Percentiles rank a stretch among this genome's conserved stretches.
Evolutionary conservation across 2,329 filamentous ascomycete genomes (phyloP).

Genomic region (Aspergillus ochraceus): DNA sequence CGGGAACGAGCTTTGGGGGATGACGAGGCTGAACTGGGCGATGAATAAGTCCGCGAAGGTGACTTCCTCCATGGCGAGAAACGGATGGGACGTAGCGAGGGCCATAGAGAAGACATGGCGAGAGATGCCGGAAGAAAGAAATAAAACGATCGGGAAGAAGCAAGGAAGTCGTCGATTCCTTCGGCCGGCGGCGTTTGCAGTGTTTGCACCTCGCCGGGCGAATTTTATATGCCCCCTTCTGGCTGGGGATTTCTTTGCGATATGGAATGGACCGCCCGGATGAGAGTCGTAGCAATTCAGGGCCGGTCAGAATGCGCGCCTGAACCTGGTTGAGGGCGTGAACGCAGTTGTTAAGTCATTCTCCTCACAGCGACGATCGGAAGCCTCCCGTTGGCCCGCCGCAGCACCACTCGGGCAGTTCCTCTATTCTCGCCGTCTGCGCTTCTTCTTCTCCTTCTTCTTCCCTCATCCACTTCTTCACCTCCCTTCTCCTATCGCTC

Average conservation of each 20-base stretch:
- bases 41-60: slow-evolving; percentile 16
- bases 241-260: not conserved
- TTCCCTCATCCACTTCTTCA: slow-evolving; percentile 21
- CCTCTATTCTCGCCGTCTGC: not conserved
- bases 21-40: too few species aligned
- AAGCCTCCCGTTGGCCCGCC: not conserved
- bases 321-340: not conserved
- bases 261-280: too few species aligned
- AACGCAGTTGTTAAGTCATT: not conserved
- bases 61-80: slow-evolving; percentile 12
- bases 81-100: slow-evolving; percentile 15
- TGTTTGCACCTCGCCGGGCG: not conserved
- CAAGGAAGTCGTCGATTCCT: too few species aligned
- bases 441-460: not conserved
- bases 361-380: not conserved
- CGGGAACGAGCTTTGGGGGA: slow-evolving; percentile 29
- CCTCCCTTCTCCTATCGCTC: slow-evolving; percentile 19
- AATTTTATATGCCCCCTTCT: not conserved
- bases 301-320: too few species aligned
- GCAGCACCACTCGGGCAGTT: not conserved
- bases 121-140: not conserved
- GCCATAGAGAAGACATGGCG: not conserved
- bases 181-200: not conserved
- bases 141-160: too few species aligned
- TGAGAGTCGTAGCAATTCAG: not conserved